phyloP scores from a whole-genome alignment of 176 grass and related monocot species.

The Pontederia crassipes region DNA sequence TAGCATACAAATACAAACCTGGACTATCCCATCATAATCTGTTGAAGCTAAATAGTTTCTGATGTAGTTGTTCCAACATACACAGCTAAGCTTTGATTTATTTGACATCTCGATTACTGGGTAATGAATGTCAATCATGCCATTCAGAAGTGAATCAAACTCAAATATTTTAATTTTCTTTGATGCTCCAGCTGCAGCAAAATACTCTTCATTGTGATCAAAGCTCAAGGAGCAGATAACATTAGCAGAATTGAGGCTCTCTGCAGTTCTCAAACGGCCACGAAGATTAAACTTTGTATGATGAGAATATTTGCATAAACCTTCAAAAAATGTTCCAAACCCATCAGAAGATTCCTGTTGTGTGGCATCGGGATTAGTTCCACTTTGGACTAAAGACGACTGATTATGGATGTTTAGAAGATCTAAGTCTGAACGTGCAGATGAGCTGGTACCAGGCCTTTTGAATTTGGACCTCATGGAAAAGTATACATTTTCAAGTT shows the following conservation, averaged over 20 bases:
- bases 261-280: constrained; percentile 70
- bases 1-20: constrained; percentile 42
- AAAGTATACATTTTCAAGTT: constrained; percentile 83
- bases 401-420: constrained; percentile 48
- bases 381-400: constrained; percentile 25
- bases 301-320: constrained; percentile 83
- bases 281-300: constrained; percentile 68
- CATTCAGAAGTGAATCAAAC: constrained; percentile 72
- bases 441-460: constrained; percentile 20
- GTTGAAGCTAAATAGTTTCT: constrained; percentile 96
- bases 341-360: constrained; percentile 24
- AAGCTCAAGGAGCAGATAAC: constrained; percentile 97
- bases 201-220: constrained; percentile 90
- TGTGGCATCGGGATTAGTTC: constrained; percentile 17
- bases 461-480: constrained; percentile 74
- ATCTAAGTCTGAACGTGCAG: constrained; percentile 49
- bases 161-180: constrained; percentile 99
- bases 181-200: constrained; percentile 86
- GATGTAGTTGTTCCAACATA: constrained; percentile 95
- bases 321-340: constrained; percentile 76
- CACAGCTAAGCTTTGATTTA: constrained; percentile 70
- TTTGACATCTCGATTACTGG: constrained; percentile 92
- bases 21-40: constrained; percentile 87
- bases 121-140: constrained; percentile 78
- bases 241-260: constrained; percentile 76